phyloP scores from a whole-genome alignment of 2,329 filamentous ascomycete genomes.

The Westerdykella sp. region DNA sequence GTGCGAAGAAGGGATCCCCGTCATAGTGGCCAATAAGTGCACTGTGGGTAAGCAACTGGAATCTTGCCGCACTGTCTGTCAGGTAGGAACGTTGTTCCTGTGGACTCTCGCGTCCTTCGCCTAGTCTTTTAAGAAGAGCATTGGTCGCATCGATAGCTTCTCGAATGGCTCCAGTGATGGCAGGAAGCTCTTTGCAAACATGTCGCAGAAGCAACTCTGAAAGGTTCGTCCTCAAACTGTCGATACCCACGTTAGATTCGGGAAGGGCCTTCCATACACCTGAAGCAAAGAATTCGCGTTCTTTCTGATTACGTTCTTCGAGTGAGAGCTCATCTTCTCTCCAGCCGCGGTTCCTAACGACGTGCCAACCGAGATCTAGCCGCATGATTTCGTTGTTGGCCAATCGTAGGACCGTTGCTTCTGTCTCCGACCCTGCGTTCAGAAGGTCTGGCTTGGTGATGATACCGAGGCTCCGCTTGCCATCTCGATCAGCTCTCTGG shows the following conservation, averaged over 20 bases:
- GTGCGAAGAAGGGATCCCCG: slow-evolving; percentile 18
- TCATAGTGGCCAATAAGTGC: slow-evolving; percentile 13
- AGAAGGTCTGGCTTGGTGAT: slow-evolving; percentile 42
- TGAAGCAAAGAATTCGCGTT: slow-evolving; percentile 19
- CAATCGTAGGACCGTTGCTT: slow-evolving; percentile 18
- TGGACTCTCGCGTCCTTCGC: slow-evolving; percentile 13
- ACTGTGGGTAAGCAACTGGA: background rate
- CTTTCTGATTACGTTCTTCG: slow-evolving; percentile 19
- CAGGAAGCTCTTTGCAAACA: slow-evolving; percentile 24
- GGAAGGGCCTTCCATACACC: slow-evolving; percentile 15
- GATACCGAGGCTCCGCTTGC: slow-evolving; percentile 39
- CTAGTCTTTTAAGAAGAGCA: slow-evolving; percentile 12
- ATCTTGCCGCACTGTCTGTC: slow-evolving; percentile 11
- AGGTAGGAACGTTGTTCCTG: slow-evolving; percentile 20
- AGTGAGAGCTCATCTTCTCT: slow-evolving; percentile 11
- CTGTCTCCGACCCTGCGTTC: slow-evolving; percentile 17
- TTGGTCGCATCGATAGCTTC: slow-evolving; percentile 10
- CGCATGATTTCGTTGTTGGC: slow-evolving; percentile 28
- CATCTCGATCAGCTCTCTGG: slow-evolving; percentile 27
- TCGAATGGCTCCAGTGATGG: slow-evolving; percentile 14
- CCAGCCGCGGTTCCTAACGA: slow-evolving; percentile 32
- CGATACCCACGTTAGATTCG: slow-evolving; percentile 23
- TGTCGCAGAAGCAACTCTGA: slow-evolving; percentile 28
- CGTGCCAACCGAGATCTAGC: slow-evolving; percentile 35
- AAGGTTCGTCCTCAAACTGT: slow-evolving; percentile 21